phyloP scores from a whole-genome alignment of 805 yeast species.

The Spathaspora hagerdaliae region DNA sequence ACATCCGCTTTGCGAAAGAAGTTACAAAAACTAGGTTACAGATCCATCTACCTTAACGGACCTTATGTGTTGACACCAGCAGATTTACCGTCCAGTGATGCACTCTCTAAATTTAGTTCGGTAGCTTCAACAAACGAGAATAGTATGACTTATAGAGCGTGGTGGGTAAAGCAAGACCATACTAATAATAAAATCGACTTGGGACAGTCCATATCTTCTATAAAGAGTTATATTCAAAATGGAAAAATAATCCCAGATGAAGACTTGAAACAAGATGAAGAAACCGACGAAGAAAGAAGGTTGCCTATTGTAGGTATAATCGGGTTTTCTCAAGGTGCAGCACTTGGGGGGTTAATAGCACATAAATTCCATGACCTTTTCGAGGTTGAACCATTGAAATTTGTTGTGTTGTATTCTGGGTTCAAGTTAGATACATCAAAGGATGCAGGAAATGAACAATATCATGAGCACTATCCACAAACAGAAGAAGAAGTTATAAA shows the following conservation, averaged over 20 bases:
- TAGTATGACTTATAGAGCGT: slow-evolving; percentile 49
- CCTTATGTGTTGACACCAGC: slow-evolving; percentile 63
- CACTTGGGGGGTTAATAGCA: slow-evolving; percentile 68
- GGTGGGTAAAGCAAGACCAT: slow-evolving; percentile 65
- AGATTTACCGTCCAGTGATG: slow-evolving; percentile 71
- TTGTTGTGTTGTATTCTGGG: slow-evolving; percentile 76
- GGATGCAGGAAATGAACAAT: slow-evolving; percentile 21
- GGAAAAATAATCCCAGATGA: slow-evolving; percentile 44
- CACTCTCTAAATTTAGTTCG: slow-evolving; percentile 45
- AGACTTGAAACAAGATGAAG: slow-evolving; percentile 13
- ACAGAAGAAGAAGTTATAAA: slow-evolving; percentile 22
- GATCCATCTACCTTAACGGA: slow-evolving; percentile 74
- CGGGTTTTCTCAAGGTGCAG: slow-evolving; percentile 96
- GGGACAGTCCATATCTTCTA: slow-evolving; percentile 47
- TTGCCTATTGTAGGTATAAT: slow-evolving; percentile 80
- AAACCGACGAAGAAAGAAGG: slow-evolving; percentile 16
- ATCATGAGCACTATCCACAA: slow-evolving; percentile 18
- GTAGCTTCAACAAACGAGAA: slow-evolving; percentile 30
- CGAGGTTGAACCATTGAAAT: slow-evolving; percentile 48
- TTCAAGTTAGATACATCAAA: slow-evolving; percentile 29
- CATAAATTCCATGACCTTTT: slow-evolving; percentile 54
- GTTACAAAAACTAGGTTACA: slow-evolving; percentile 60
- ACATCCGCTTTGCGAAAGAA: slow-evolving; percentile 85
- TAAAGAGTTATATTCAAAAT: slow-evolving; percentile 47
- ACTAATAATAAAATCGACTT: slow-evolving; percentile 43